These are phyloP conservation scores for Paramecium biaurelia DNA, from an alignment of 73 alveolate genomes.

Conservation along the genomic window DNA sequence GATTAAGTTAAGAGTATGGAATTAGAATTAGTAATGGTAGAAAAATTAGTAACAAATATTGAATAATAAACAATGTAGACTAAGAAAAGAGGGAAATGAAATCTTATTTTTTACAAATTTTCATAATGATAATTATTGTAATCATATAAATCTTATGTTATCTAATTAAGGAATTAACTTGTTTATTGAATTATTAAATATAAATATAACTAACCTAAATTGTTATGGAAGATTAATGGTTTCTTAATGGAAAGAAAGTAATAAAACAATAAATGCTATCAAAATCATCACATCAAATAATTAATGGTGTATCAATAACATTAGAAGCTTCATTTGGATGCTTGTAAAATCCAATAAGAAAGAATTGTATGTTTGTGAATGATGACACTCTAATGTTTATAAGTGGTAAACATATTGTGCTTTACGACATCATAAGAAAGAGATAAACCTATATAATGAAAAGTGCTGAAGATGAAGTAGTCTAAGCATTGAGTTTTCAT, in stretches of 20 bases:
- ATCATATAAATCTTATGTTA: background rate
- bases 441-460: slow-evolving; percentile 54
- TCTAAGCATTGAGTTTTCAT: slow-evolving; percentile 28
- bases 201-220: background rate
- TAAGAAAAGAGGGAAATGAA: slow-evolving; percentile 20
- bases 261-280: background rate
- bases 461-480: slow-evolving; percentile 48
- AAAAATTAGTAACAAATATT: slow-evolving; percentile 10
- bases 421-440: slow-evolving; percentile 47
- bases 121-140: background rate
- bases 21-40: background rate
- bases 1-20: slow-evolving; percentile 19
- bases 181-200: background rate
- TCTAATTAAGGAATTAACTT: background rate
- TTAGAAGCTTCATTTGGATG: slow-evolving; percentile 59
- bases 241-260: slow-evolving; percentile 32
- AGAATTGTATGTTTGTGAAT: slow-evolving; percentile 38
- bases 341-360: slow-evolving; percentile 37
- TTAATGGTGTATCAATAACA: slow-evolving; percentile 50
- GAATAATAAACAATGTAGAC: slow-evolving; percentile 2
- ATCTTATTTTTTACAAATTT: background rate
- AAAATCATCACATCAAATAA: slow-evolving; percentile 19
- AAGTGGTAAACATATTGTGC: slow-evolving; percentile 56
- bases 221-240: slow-evolving; percentile 6
- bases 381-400: slow-evolving; percentile 57